Evolutionary conservation across 148 eudicot genomes (phyloP).

Genomic region (Arbutus unedo): DNA sequence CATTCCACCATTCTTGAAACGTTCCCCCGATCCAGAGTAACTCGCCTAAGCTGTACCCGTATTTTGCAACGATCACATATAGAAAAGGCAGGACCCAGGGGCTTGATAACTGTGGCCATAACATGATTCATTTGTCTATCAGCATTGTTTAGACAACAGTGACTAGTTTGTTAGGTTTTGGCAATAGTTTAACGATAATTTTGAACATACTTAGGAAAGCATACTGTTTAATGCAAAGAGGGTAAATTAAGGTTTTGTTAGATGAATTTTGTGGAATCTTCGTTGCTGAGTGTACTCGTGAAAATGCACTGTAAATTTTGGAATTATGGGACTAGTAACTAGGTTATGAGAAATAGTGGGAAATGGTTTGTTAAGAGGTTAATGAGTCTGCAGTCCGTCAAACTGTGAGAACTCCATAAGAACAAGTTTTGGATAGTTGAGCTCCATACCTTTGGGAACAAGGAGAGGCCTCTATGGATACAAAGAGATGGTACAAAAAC

Average conservation of each 20-base stretch:
- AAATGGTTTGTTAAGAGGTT: not conserved
- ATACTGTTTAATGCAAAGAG: not conserved
- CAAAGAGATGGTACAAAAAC: slow-evolving; percentile 16
- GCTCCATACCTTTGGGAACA: slow-evolving; percentile 29
- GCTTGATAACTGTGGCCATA: slow-evolving; percentile 40
- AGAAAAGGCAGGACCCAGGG: slow-evolving; percentile 47
- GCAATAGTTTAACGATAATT: not conserved
- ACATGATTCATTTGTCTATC: not conserved
- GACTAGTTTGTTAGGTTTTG: not conserved
- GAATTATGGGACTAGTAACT: not conserved
- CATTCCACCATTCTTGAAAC: slow-evolving; percentile 55
- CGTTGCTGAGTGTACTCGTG: no score
- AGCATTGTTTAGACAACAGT: not conserved
- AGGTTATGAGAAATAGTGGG: not conserved
- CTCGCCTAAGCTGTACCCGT: slow-evolving; percentile 38
- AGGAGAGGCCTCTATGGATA: slow-evolving; percentile 14
- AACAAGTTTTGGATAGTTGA: not conserved
- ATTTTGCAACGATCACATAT: slow-evolving; percentile 27
- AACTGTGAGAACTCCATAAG: not conserved
- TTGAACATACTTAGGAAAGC: not conserved
- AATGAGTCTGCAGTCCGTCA: not conserved
- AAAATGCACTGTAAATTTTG: no score
- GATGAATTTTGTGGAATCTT: not conserved
- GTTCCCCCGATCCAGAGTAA: slow-evolving; percentile 39
- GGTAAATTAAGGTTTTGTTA: not conserved